A percentile compares a stretch with the other conserved stretches of the same genome.
These are phyloP conservation scores for Scheffersomyces stambukii DNA, from an alignment of 1,139 yeast species.

Conservation along the genomic window DNA sequence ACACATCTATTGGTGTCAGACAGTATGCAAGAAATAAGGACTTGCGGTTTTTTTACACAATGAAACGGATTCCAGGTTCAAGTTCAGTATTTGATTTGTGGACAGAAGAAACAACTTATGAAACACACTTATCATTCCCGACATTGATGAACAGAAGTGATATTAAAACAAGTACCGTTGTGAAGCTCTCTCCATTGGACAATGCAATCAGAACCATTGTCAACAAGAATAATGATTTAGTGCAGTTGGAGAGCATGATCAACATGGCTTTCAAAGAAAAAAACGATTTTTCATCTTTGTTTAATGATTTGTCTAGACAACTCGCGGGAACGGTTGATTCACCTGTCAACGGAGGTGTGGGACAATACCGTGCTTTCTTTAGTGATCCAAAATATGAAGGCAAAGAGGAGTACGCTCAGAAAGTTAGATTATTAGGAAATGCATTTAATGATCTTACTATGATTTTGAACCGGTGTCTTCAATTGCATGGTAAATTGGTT, in stretches of 20 bases:
- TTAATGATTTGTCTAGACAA: constrained; percentile 71
- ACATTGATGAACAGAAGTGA: constrained; percentile 85
- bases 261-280: constrained; percentile 54
- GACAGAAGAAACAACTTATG: constrained; percentile 85
- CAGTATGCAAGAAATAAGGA: constrained; percentile 70
- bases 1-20: constrained; percentile 56
- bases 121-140: constrained; percentile 76
- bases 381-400: constrained; percentile 35
- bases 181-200: constrained; percentile 76
- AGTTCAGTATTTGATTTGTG: constrained; percentile 72
- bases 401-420: constrained; percentile 40
- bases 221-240: constrained; percentile 67
- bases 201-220: constrained; percentile 71
- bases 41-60: constrained; percentile 63
- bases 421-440: constrained; percentile 47
- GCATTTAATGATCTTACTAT: constrained; percentile 70
- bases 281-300: constrained; percentile 44
- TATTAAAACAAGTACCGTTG: constrained; percentile 48
- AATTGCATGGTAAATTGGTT: constrained; percentile 66
- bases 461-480: constrained; percentile 62
- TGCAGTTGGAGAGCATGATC: constrained; percentile 63
- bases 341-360: constrained; percentile 91
- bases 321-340: constrained; percentile 88
- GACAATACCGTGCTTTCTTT: constrained; percentile 73
- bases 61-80: constrained; percentile 73